Base-by-base conservation (phyloP, 257 asterid species). In the Henckelia pumila region DNA sequence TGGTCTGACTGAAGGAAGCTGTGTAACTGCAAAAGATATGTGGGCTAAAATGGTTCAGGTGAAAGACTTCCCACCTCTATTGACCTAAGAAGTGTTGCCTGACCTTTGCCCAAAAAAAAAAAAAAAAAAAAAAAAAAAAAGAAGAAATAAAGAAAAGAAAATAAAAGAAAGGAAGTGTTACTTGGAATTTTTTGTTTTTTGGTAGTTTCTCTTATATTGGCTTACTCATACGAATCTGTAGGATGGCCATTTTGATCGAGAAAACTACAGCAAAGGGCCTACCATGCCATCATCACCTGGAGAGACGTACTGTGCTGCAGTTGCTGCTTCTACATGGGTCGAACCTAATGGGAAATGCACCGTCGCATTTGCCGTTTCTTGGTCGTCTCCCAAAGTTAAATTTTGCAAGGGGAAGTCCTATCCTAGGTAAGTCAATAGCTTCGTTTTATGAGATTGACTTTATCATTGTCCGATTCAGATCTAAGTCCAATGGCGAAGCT, bases 341-440 rank as follows among this genome's bases (percentile, higher is more conserved):
- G 99, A 91, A 73, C 92, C 99, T 68, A 92, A 94, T 70, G 99
- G 99, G 59, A 91, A 91, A 78, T 85, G 95, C 85, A 89, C 96
- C 8, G 77, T 94, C 67, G 91, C 98, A 49, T 94, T 94, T 71
- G 76, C 99, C 40, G 83, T 94, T 76, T 84, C 98, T 50, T 94
- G 99, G 99, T 87, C 98, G 1, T 91, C 96, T 66, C 99, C 99
- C 11, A 83, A 91, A 86, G 96, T 94, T 56, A 91, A 86, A 79
- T 94, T 91, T 68, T 81, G 89, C 89, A 94, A 94, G 76, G 99
- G 98, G 30, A 94, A 89, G 76, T 83, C 98, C 47, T 94, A 94
- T 74, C 77, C 82, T 72, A 86, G 99, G 99, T 91, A 88, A 79
- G 33, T 71, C 20, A 13, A 19, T 28, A 28, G 52, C 69, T 32